Conservation (phyloP, 495 filamentous ascomycete genomes). For the Podospora pseudopauciseta region DNA sequence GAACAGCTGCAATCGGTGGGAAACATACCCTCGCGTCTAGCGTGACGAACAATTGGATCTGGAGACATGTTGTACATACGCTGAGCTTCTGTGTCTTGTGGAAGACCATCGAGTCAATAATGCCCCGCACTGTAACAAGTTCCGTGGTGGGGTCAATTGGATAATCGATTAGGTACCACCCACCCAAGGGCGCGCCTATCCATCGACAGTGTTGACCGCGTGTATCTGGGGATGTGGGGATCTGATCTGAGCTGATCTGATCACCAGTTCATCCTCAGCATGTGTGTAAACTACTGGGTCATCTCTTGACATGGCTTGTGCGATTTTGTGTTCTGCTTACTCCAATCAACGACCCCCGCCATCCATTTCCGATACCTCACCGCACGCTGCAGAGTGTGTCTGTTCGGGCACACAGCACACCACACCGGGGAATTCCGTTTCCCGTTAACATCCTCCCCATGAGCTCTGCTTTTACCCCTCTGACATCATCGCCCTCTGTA, state of each 20-base stretch:
- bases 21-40: constrained; percentile 30
- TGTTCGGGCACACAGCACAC: background rate
- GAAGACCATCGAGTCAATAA: background rate
- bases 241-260: background rate
- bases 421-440: background rate
- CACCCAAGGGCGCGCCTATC: background rate
- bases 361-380: no score
- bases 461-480: background rate
- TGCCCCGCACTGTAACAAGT: background rate
- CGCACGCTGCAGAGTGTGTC: no score
- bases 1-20: background rate
- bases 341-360: background rate
- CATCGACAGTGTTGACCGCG: background rate
- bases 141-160: background rate
- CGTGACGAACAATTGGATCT: constrained; percentile 29
- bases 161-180: background rate
- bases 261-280: background rate
- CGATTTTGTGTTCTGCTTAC: no score
- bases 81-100: background rate
- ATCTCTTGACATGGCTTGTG: background rate
- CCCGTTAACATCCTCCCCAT: background rate
- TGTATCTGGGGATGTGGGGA: background rate
- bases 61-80: constrained; percentile 21
- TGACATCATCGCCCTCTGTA: background rate
- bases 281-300: background rate